A percentile compares a stretch with the other conserved stretches of the same genome.
These are phyloP conservation scores for Tolypocladium album DNA, from an alignment of 2,329 filamentous ascomycete genomes.

Conservation along the genomic window DNA sequence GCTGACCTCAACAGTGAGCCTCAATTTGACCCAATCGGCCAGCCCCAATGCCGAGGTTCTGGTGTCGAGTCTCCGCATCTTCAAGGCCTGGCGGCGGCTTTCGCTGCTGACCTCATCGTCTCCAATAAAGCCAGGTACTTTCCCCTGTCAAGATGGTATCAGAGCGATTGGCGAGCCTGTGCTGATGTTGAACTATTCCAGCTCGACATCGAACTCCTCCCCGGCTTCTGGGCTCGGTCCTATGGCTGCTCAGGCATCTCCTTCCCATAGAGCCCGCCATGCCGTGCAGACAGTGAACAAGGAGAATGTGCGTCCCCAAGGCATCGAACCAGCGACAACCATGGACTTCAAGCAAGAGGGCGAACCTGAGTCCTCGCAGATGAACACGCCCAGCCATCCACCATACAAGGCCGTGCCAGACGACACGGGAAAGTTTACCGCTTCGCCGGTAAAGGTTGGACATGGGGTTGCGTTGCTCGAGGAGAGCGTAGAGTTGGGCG, in stretches of 20 bases:
- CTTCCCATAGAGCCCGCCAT: not conserved
- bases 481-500: conserved; percentile 38
- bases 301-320: not conserved
- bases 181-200: not conserved
- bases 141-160: not conserved
- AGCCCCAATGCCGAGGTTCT: conserved; percentile 7
- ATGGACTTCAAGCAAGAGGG: not conserved
- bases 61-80: not conserved
- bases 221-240: not conserved
- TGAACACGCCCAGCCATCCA: not conserved
- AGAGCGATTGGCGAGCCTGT: not conserved
- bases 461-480: conserved; percentile 46
- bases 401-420: not conserved
- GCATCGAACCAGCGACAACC: not conserved
- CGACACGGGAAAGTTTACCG: conserved; percentile 1
- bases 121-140: not conserved
- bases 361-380: not conserved
- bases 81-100: not conserved
- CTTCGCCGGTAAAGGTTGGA: conserved; percentile 30
- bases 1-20: not conserved
- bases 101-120: not conserved
- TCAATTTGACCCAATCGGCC: not conserved
- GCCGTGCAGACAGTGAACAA: not conserved
- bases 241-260: not conserved
- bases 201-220: not conserved